Evolutionary conservation across 2,329 filamentous ascomycete species (phyloP).

Genomic region (Penicillium sp.): DNA sequence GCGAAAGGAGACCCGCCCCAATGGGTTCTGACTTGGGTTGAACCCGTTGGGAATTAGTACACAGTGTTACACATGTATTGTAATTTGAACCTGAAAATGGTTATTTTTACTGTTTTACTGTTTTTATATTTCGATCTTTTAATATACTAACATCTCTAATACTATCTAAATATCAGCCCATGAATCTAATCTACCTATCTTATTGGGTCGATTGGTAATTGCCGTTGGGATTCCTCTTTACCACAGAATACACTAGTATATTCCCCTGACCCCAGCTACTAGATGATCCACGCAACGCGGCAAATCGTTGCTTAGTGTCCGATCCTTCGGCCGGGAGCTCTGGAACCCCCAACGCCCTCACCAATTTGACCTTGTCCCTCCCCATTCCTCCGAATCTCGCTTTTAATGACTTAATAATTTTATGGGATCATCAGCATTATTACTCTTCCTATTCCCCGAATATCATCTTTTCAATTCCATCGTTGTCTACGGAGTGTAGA

Average conservation of each 20-base stretch:
- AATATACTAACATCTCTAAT: neutral
- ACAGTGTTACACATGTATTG: constrained; percentile 1
- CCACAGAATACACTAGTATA: neutral
- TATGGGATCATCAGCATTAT: neutral
- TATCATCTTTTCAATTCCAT: neutral
- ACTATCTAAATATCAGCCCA: neutral
- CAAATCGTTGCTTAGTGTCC: constrained; percentile 2
- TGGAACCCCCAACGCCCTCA: constrained; percentile 13
- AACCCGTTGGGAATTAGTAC: constrained; percentile 11
- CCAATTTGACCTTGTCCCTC: constrained; percentile 2
- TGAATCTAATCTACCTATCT: neutral
- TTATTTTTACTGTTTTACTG: neutral
- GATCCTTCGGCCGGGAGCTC: constrained; percentile 9
- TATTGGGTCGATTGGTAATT: neutral
- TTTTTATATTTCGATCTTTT: neutral
- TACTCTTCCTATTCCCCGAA: neutral
- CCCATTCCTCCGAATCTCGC: constrained; percentile 9
- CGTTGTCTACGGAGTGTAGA: neutral
- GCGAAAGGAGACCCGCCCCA: constrained; percentile 25
- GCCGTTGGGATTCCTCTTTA: neutral
- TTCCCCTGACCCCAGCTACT: neutral
- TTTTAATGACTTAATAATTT: neutral
- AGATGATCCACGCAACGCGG: constrained; percentile 6
- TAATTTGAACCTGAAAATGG: neutral
- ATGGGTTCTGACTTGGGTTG: constrained; percentile 18